Base-by-base conservation (phyloP, 257 asterid species). In the Petunia secreta region DNA sequence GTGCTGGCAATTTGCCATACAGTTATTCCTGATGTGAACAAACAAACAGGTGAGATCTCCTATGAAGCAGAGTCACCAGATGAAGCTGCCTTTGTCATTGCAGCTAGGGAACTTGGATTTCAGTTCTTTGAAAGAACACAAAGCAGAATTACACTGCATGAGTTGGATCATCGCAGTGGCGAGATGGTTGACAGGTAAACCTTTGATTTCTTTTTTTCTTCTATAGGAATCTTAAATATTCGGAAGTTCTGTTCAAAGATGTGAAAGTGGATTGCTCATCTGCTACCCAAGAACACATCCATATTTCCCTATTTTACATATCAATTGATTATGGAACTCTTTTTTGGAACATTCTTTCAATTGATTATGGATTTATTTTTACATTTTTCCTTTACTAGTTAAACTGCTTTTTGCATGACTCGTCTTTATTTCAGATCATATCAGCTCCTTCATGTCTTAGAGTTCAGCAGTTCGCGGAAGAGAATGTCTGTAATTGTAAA, bases 31-130 rank as follows among this genome's bases (percentile, higher is more conserved):
- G 99, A 95, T 58, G 88, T 92, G 69, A 75, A 86, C 84, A 77
- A 84, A 80, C 91, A 88, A 83, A 84, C 93, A 3, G 88, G 91
- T 44, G 93, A 91, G 79, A 89, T 93, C 80, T 79, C 91, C 6
- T 95, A 93, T 73, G 99, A 93, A 89, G 99, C 99, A 6, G 99
- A 95, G 89, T 95, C 98, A 13, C 99, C 99, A 0, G 99, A 95
- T 87, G 99, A 95, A 86, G 93, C 98, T 78, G 98, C 98, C 11
- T 95, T 95, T 84, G 99, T 95, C 58, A 88, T 93, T 85, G 94
- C 99, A 78, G 97, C 99, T 44, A 89, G 94, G 83, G 98, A 95
- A 85, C 89, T 95, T 78, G 99, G 99, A 1, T 91, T 95, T 80
- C 92, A 95, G 75, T 92, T 95, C 85, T 92, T 85, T 71, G 93